A percentile compares a stretch with the other conserved stretches of the same genome.
These are phyloP conservation scores for Pyropia yezoensis DNA, from an alignment of 23 red algal species.

Conservation along the genomic window DNA sequence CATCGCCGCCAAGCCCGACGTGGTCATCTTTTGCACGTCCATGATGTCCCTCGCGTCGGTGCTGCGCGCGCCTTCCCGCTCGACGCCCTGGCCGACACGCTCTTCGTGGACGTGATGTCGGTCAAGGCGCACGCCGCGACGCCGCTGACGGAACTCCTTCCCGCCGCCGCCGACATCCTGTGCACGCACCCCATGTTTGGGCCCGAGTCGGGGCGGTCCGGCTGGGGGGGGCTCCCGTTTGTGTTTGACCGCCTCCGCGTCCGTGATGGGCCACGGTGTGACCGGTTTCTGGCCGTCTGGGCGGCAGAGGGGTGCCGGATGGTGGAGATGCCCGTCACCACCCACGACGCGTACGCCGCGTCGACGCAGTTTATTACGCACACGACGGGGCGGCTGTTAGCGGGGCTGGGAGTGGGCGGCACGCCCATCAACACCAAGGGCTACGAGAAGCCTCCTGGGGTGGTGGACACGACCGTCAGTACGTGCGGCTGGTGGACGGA, in stretches of 20 bases:
- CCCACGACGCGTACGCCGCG: slow-evolving; percentile 85
- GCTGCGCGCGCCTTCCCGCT: slow-evolving; percentile 73
- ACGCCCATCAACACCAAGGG: slow-evolving; percentile 98
- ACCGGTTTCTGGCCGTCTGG: slow-evolving; percentile 78
- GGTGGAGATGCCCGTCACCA: slow-evolving; percentile 64
- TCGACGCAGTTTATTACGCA: slow-evolving; percentile 96
- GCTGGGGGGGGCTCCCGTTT: slow-evolving; percentile 90
- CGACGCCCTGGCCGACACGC: slow-evolving; percentile 27
- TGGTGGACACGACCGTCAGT: slow-evolving; percentile 92
- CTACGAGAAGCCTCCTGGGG: slow-evolving; percentile 65
- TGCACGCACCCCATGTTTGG: slow-evolving; percentile 99
- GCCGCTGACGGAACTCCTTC: slow-evolving; percentile 53
- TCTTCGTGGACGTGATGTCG: slow-evolving; percentile 89
- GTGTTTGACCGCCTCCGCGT: slow-evolving; percentile 85
- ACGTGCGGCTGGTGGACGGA: not conserved
- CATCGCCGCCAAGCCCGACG: slow-evolving; percentile 46
- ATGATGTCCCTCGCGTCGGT: slow-evolving; percentile 81
- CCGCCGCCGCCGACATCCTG: slow-evolving; percentile 59
- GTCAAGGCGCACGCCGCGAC: slow-evolving; percentile 85
- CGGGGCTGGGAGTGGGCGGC: slow-evolving; percentile 43
- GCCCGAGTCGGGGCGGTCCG: slow-evolving; percentile 61
- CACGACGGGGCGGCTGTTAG: slow-evolving; percentile 71
- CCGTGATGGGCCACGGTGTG: slow-evolving; percentile 18
- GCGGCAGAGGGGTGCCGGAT: slow-evolving; percentile 62
- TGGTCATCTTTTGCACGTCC: slow-evolving; percentile 81